Base-by-base conservation (phyloP, 2,329 filamentous ascomycete genomes). In the Hypomyces perniciosus region DNA sequence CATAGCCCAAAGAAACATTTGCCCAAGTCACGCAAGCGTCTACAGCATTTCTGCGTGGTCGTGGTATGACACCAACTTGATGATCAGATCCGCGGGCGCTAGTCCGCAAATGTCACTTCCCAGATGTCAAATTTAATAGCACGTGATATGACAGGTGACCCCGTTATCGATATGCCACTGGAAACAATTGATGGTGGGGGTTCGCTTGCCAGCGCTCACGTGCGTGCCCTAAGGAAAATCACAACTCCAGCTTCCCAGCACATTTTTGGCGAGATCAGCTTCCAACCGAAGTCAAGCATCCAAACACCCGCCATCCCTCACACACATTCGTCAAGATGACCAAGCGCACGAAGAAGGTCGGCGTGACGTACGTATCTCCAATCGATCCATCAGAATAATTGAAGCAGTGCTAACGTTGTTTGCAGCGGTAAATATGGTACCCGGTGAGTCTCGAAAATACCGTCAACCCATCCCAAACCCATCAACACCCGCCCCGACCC, bases 301-400 rank as follows among this genome's bases (percentile, higher is more conserved):
- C 62, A 59, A 60, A 54, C 63, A 60, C 58, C 53, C 57, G 57
- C 57, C 58, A 62, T 59, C 65, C 62, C 62, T 59, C 62, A 62
- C 65, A 68, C 65, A 69, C 55, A 62, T 58, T 72, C 71, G 75
- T 74, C 81, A 90, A 85, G 77, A 93, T 93, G 88, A 90, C 88
- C 75, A 92, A 93, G 84, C 85, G 90, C 81, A 95, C 90, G 64
- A 95, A 74, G 87, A 95, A 96, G 88, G 90, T 95, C 85, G 90
- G 90, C 76, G 91, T 96, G 76, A 96, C 92, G 70, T 72, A 68
- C 56, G 70, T 72, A 65, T 60, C 33, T 27, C 20, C 31, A 20
- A 30, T 31, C 13, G 8, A 45, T 13, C 30, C 47, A 54, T 13
- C 44, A 29, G 6, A 29, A 44, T 10, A 54, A 43, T 37, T 7